These are phyloP conservation scores for Fusarium illudens DNA, from an alignment of 2,329 filamentous ascomycete genomes.

Conservation along the genomic window DNA sequence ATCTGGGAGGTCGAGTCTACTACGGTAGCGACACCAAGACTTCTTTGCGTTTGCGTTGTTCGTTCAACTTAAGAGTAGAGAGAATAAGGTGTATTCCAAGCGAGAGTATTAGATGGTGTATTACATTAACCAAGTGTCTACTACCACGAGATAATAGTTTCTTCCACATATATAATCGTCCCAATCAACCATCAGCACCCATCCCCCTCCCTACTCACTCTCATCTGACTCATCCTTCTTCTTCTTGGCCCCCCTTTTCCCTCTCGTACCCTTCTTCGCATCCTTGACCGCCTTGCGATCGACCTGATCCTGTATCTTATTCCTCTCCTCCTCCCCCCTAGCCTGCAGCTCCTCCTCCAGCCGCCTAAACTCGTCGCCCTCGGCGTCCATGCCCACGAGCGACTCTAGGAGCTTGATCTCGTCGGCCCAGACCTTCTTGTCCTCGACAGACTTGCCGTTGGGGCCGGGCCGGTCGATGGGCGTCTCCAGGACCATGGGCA, in stretches of 20 bases:
- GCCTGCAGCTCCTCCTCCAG: conserved; percentile 72
- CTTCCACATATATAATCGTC: neutral
- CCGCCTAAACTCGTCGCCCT: conserved; percentile 74
- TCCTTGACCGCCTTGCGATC: conserved; percentile 75
- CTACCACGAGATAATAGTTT: neutral
- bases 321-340: conserved; percentile 74
- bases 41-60: neutral
- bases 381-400: conserved; percentile 83
- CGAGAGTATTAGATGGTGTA: neutral
- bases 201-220: conserved; percentile 39
- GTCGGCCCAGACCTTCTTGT: conserved; percentile 85
- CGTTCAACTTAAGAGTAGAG: neutral
- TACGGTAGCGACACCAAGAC: too few relatives aligned
- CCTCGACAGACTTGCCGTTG: conserved; percentile 74
- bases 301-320: conserved; percentile 79
- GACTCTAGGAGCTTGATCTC: conserved; percentile 96
- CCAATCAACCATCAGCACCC: neutral
- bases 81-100: neutral
- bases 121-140: neutral
- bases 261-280: conserved; percentile 47
- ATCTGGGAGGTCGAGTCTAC: neutral
- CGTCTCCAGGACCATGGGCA: conserved; percentile 97
- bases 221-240: conserved; percentile 46
- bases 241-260: conserved; percentile 44
- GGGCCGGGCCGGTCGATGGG: conserved; percentile 78